phyloP scores from a whole-genome alignment of 202 grass and related monocot species.

The Cymbopogon flexuosus region DNA sequence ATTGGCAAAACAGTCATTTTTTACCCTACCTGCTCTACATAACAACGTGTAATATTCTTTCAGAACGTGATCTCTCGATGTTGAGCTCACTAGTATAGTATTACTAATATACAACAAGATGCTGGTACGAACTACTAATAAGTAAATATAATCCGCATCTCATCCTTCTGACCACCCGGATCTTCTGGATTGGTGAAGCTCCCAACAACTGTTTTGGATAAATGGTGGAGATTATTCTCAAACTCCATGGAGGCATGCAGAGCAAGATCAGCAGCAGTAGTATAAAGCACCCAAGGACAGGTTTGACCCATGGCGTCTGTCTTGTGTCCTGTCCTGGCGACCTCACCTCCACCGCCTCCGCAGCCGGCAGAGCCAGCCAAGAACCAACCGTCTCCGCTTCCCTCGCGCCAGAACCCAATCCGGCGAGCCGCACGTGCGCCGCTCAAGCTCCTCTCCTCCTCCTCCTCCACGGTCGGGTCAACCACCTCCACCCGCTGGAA shows the following conservation, averaged over 20 bases:
- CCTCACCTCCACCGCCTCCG: background rate
- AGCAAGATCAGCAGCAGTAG: background rate
- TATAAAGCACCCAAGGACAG: background rate
- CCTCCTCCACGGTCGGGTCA: background rate
- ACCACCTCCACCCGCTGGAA: slow-evolving; percentile 8
- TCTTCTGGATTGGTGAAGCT: background rate
- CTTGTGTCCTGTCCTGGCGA: background rate
- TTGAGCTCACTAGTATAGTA: no score
- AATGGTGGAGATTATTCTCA: background rate
- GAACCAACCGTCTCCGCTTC: background rate
- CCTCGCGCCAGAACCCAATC: slow-evolving; percentile 30
- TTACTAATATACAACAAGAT: no score
- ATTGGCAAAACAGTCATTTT: no score
- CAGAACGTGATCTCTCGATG: no score
- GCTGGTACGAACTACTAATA: no score
- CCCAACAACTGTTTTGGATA: background rate
- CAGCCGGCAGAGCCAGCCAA: background rate
- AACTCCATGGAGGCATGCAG: background rate
- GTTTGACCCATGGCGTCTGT: background rate
- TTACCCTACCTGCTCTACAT: no score
- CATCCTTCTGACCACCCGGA: background rate
- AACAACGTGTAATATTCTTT: no score
- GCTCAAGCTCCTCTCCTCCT: background rate
- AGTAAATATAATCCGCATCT: background rate
- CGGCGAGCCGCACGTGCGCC: slow-evolving; percentile 33